These are phyloP conservation scores for Trametes sanguinea DNA, from an alignment of 768 basidiomycete genomes.

Conservation along the genomic window DNA sequence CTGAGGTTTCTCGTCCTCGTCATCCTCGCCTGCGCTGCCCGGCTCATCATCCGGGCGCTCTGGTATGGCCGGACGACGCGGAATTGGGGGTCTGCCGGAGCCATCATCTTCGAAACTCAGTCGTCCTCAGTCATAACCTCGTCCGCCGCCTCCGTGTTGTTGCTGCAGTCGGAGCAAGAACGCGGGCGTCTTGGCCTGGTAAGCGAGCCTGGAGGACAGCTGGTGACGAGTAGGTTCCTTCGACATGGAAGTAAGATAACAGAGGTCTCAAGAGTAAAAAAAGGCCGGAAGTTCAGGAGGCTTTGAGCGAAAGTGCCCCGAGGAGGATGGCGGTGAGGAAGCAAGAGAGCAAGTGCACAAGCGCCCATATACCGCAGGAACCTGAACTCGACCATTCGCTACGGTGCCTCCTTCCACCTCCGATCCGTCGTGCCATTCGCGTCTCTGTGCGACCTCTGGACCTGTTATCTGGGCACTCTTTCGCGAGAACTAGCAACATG, in stretches of 20 bases:
- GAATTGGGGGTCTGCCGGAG: slow-evolving; percentile 73
- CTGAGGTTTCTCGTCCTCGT: slow-evolving; percentile 79
- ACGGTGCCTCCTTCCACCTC: too few relatives aligned
- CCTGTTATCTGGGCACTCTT: neutral
- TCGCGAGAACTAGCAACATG: neutral
- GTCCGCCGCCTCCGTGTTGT: slow-evolving; percentile 54
- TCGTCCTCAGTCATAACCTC: slow-evolving; percentile 41
- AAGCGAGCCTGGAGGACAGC: slow-evolving; percentile 69
- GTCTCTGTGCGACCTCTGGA: too few relatives aligned
- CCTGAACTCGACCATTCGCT: too few relatives aligned
- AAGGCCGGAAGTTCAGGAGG: too few relatives aligned
- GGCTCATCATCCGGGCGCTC: slow-evolving; percentile 66
- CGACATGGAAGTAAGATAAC: slow-evolving; percentile 26
- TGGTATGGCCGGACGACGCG: slow-evolving; percentile 70
- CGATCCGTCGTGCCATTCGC: too few relatives aligned
- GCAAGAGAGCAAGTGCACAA: too few relatives aligned
- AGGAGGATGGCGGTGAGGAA: too few relatives aligned
- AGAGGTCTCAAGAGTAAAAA: neutral
- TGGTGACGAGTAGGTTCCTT: slow-evolving; percentile 73
- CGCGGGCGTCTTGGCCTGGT: slow-evolving; percentile 58
- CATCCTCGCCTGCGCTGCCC: slow-evolving; percentile 68
- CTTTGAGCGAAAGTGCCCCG: too few relatives aligned
- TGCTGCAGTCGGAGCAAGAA: slow-evolving; percentile 71
- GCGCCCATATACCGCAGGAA: too few relatives aligned
- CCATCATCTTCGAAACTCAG: slow-evolving; percentile 66